phyloP scores from a whole-genome alignment of 805 yeast species.

The Candida ficus region DNA sequence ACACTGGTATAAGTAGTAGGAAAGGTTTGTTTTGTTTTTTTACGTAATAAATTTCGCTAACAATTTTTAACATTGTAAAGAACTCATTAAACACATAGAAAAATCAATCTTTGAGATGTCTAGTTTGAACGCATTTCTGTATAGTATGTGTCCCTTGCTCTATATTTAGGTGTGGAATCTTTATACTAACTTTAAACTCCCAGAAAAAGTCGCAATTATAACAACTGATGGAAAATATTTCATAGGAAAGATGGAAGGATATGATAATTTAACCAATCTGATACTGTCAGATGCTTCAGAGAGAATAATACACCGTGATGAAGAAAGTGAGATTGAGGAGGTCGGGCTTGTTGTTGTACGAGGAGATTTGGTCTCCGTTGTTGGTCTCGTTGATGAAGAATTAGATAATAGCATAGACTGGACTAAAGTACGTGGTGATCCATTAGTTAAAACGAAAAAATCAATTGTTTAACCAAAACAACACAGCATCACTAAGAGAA shows the following conservation, averaged over 20 bases:
- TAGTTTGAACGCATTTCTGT: constrained; percentile 17
- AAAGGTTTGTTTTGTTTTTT: background rate
- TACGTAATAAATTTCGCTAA: background rate
- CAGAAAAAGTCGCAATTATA: constrained; percentile 47
- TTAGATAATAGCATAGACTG: constrained; percentile 35
- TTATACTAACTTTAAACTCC: constrained; percentile 11
- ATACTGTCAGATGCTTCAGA: constrained; percentile 48
- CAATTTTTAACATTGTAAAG: background rate
- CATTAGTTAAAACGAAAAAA: constrained; percentile 21
- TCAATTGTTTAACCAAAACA: constrained; percentile 10
- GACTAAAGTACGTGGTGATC: constrained; percentile 22
- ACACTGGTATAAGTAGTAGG: no score
- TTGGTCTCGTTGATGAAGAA: constrained; percentile 47
- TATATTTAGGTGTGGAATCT: no score
- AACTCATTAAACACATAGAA: background rate
- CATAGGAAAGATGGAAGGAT: constrained; percentile 49
- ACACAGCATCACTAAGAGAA: no score
- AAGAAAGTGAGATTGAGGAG: constrained; percentile 23
- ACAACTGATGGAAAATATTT: constrained; percentile 54
- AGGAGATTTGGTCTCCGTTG: constrained; percentile 54
- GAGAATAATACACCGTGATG: constrained; percentile 38
- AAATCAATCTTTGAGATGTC: constrained; percentile 15
- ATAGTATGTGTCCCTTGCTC: constrained; percentile 14
- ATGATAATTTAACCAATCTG: constrained; percentile 60
- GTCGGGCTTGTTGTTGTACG: constrained; percentile 49